Conservation (phyloP, 148 eudicot species). For the Camellia lanceoleosa region DNA sequence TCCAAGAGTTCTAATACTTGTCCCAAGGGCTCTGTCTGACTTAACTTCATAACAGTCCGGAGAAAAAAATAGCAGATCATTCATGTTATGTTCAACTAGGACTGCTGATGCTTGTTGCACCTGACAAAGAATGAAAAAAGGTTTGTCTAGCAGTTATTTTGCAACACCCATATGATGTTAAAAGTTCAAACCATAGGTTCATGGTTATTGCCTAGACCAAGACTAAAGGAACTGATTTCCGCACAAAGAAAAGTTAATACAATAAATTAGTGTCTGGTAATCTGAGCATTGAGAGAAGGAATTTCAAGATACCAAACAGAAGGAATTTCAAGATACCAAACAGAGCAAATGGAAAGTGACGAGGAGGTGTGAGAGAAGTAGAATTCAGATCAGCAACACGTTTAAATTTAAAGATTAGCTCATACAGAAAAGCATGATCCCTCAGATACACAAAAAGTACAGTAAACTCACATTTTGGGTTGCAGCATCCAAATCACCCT, state of each 20-base stretch:
- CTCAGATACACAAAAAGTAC: background rate
- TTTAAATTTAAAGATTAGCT: background rate
- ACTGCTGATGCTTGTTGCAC: conserved; percentile 47
- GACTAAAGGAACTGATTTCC: background rate
- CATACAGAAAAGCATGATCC: background rate
- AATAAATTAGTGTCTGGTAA: background rate
- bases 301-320: background rate
- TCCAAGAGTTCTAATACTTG: conserved; percentile 30
- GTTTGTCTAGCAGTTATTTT: background rate
- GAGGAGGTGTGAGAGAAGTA: background rate
- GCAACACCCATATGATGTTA: background rate
- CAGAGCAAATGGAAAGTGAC: background rate
- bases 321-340: conserved; percentile 2
- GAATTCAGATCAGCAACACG: background rate
- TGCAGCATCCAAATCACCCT: conserved; percentile 24
- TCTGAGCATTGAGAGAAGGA: background rate
- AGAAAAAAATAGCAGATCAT: conserved; percentile 41
- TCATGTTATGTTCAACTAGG: conserved; percentile 50
- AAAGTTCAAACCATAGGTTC: background rate
- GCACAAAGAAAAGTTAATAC: background rate
- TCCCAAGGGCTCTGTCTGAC: conserved; percentile 23
- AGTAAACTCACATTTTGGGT: conserved; percentile 41
- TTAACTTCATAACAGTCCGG: conserved; percentile 38
- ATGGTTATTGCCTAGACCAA: background rate
- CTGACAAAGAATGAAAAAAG: conserved; percentile 16